These are phyloP conservation scores for Candida jianshihensis DNA, from an alignment of 805 yeast species.

Conservation along the genomic window DNA sequence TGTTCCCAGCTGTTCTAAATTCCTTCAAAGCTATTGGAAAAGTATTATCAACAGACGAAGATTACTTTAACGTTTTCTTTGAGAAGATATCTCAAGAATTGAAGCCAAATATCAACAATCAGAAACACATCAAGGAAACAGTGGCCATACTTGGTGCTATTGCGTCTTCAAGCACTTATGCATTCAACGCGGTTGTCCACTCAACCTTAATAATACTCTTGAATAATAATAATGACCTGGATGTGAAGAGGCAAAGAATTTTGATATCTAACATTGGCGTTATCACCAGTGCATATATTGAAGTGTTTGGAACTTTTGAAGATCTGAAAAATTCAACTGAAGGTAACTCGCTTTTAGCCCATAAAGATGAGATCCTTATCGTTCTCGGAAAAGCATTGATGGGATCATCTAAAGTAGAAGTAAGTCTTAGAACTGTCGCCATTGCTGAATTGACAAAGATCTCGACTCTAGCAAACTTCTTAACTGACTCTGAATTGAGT, in stretches of 20 bases:
- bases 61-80: constrained; percentile 32
- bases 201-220: constrained; percentile 40
- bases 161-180: constrained; percentile 37
- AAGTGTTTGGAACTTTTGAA: constrained; percentile 32
- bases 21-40: constrained; percentile 38
- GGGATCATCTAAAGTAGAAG: constrained; percentile 60
- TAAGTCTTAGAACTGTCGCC: constrained; percentile 60
- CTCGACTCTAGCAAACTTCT: constrained; percentile 40
- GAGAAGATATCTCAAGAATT: constrained; percentile 42
- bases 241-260: constrained; percentile 50
- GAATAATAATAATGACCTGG: constrained; percentile 28
- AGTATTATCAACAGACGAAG: constrained; percentile 26
- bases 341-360: constrained; percentile 33
- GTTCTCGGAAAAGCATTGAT: constrained; percentile 64
- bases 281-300: constrained; percentile 42
- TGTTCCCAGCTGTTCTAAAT: constrained; percentile 36
- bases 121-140: constrained; percentile 56
- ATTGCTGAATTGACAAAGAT: constrained; percentile 57
- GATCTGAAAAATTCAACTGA: constrained; percentile 8
- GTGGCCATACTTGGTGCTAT: constrained; percentile 51
- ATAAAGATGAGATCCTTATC: constrained; percentile 63
- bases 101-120: constrained; percentile 41
- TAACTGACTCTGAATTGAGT: constrained; percentile 49
- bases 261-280: constrained; percentile 54
- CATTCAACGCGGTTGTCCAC: constrained; percentile 44